A percentile compares a stretch with the other conserved stretches of the same genome.
These are phyloP conservation scores for Edaphochlamys debaryana DNA, from an alignment of 139 green algal genomes.

Conservation along the genomic window DNA sequence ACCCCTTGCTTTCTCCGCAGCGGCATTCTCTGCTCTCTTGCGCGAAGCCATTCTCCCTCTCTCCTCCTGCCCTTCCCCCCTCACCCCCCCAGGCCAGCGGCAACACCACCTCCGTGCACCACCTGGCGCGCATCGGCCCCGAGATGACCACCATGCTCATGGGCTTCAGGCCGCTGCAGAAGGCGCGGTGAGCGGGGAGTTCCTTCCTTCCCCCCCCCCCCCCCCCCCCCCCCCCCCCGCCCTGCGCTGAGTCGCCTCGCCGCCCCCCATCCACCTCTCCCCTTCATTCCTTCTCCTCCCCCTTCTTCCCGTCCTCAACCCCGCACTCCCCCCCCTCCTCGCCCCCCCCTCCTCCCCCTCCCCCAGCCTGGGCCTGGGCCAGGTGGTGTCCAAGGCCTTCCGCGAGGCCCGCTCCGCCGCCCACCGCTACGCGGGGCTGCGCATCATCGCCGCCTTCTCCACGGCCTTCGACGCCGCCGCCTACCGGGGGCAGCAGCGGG, in stretches of 20 bases:
- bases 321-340: too few species aligned
- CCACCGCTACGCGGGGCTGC: conserved; percentile 45
- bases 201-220: background rate
- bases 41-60: too few species aligned
- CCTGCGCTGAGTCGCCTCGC: conserved; percentile 22
- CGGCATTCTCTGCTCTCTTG: too few species aligned
- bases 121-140: conserved; percentile 1
- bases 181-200: conserved; percentile 18
- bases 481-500: conserved; percentile 48
- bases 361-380: conserved; percentile 44
- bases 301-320: too few species aligned
- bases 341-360: background rate
- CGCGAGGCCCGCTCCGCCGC: conserved; percentile 27
- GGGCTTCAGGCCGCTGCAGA: conserved; percentile 44
- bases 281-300: too few species aligned
- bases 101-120: background rate
- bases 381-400: conserved; percentile 41
- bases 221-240: conserved; percentile 18
- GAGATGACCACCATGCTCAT: conserved; percentile 46
- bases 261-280: background rate
- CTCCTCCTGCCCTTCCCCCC: too few species aligned
- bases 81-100: too few species aligned
- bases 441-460: conserved; percentile 54
- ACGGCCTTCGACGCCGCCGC: conserved; percentile 33
- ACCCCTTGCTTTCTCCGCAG: too few species aligned